Evolutionary conservation across 1,139 yeast genomes (phyloP).

Genomic region (Casaregolazyma lundiana): DNA sequence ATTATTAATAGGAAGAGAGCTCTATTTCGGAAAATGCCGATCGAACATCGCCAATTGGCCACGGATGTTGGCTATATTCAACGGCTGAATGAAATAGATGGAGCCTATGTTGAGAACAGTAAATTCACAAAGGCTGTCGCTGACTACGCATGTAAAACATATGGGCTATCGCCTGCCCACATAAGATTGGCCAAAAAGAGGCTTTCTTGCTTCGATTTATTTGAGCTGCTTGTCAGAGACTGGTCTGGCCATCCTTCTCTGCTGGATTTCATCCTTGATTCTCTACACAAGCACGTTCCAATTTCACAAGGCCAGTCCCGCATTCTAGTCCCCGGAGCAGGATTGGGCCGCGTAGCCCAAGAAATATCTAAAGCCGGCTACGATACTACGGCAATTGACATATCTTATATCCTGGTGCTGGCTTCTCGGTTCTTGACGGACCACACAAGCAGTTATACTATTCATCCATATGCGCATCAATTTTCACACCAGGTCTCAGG

Average conservation of each 20-base stretch:
- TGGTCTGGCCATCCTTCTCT: constrained; percentile 52
- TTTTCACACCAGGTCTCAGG: constrained; percentile 59
- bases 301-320: constrained; percentile 24
- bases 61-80: constrained; percentile 51
- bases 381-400: constrained; percentile 65
- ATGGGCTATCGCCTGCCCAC: constrained; percentile 45
- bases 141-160: constrained; percentile 36
- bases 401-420: constrained; percentile 65
- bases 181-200: constrained; percentile 37
- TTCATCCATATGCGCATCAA: constrained; percentile 64
- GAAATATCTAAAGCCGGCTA: constrained; percentile 46
- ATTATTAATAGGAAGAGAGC: constrained; percentile 46
- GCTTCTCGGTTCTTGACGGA: constrained; percentile 50
- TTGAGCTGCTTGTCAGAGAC: constrained; percentile 72
- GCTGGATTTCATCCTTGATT: constrained; percentile 42
- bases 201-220: constrained; percentile 56
- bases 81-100: constrained; percentile 47
- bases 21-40: constrained; percentile 46
- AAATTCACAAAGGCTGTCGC: constrained; percentile 44
- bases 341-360: constrained; percentile 68
- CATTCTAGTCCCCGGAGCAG: constrained; percentile 73
- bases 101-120: constrained; percentile 44
- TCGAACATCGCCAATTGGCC: constrained; percentile 53
- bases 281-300: constrained; percentile 34
- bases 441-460: constrained; percentile 26